Evolutionary conservation across 768 basidiomycete genomes (phyloP).

Genomic region (Termitomyces sp.): DNA sequence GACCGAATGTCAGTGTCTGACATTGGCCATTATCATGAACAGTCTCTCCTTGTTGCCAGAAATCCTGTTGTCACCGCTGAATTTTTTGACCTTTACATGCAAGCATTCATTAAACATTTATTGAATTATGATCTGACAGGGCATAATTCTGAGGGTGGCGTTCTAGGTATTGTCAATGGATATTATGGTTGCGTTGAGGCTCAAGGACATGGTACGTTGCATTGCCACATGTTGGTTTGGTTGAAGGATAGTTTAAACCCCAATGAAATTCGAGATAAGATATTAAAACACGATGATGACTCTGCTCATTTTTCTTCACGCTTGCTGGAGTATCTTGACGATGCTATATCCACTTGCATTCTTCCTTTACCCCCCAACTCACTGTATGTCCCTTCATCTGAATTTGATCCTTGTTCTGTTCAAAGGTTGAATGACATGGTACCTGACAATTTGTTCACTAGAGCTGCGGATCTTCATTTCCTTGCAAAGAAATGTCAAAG

Average conservation of each 20-base stretch:
- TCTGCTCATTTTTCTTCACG: too few species aligned
- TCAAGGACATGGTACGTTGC: conserved; percentile 35
- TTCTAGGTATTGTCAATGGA: not conserved
- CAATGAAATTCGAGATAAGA: too few species aligned
- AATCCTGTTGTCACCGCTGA: conserved; percentile 37
- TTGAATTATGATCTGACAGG: conserved; percentile 27
- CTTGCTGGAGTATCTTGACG: conserved; percentile 23
- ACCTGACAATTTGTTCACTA: too few species aligned
- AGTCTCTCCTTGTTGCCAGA: conserved; percentile 26
- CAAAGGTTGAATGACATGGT: not conserved
- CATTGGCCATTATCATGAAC: too few species aligned
- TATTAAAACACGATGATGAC: not conserved
- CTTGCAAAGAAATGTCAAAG: not conserved
- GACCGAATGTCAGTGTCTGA: conserved; percentile 23
- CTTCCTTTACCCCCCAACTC: too few species aligned
- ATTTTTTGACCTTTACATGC: conserved; percentile 14
- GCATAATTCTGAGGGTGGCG: too few species aligned
- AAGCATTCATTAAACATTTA: conserved; percentile 36
- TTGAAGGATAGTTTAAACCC: conserved; percentile 30
- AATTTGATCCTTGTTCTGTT: conserved; percentile 19
- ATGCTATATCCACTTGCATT: conserved; percentile 19
- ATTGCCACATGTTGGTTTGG: conserved; percentile 34
- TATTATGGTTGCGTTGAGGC: not conserved
- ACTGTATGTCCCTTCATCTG: too few species aligned
- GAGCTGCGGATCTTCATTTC: not conserved